Base-by-base conservation (phyloP, 2,329 filamentous ascomycete species). In the Colletotrichum sp. region DNA sequence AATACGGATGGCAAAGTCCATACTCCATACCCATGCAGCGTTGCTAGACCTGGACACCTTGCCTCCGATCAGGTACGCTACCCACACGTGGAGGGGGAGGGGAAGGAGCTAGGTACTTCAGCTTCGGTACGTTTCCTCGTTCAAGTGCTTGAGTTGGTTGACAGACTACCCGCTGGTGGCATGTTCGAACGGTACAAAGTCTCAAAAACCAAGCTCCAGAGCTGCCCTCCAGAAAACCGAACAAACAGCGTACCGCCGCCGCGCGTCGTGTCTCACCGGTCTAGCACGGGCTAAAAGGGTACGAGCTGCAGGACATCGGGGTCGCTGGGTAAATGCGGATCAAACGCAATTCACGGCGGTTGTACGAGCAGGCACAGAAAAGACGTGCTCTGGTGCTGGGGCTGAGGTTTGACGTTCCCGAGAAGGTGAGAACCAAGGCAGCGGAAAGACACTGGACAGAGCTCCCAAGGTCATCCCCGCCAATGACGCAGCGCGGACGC, bases 401-500 rank as follows among this genome's bases (percentile, higher is more conserved):
- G 55, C 48, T 56, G 62, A 63, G 55, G 67, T 32, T 68, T 75
- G 73, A 72, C 38, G 62, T 63, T 75, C 32, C 36, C 73, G 62
- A 68, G 34, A 28, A 34, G 38, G 26, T 34, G 32, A 55, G 59
- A 76, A 77, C 55, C 75, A 77, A 76, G 75, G 73, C 38, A 72
- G 59, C 34, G 65, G 75, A 21, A 8, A 48, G 63, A 56, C 52
- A 62, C 2, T 36, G 34, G 34, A 36, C 38, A 48, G 38, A 48
- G 38, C 38, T 48, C 38, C 18, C 38, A 43, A 43, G 38, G 38
- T 43, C 38, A 43, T 43, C 38, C 26, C 48, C 59, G 59, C 75
- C 75, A 75, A 76, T 77, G 75, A 77, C 75, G 75, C 75, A 76
- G 73, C 64, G 21, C 58, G 18, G n/a, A 74, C 48, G 64, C 43